These are phyloP conservation scores for Aspergillus ostianus DNA, from an alignment of 495 filamentous ascomycete species.

Conservation along the genomic window DNA sequence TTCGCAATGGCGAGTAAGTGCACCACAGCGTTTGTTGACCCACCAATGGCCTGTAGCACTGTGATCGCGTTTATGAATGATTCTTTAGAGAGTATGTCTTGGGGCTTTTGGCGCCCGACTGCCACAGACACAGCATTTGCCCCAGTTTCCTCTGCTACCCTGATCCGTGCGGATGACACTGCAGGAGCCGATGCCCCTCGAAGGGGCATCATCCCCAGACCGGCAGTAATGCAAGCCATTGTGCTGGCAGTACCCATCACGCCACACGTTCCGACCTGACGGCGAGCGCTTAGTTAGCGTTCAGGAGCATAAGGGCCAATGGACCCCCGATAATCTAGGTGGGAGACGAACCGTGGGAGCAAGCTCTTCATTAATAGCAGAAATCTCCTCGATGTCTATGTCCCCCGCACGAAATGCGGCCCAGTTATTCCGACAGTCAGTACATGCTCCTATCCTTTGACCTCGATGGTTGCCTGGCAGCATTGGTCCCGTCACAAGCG, in stretches of 20 bases:
- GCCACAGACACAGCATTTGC: slow-evolving; percentile 52
- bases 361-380: slow-evolving; percentile 64
- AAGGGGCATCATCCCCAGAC: slow-evolving; percentile 63
- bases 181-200: slow-evolving; percentile 62
- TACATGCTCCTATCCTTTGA: slow-evolving; percentile 61
- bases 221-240: slow-evolving; percentile 65
- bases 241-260: slow-evolving; percentile 71
- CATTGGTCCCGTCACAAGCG: slow-evolving; percentile 66
- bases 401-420: slow-evolving; percentile 58
- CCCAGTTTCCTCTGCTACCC: slow-evolving; percentile 64
- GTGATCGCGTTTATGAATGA: slow-evolving; percentile 68
- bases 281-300: background rate
- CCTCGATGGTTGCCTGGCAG: slow-evolving; percentile 62
- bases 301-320: no score
- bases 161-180: slow-evolving; percentile 60
- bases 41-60: slow-evolving; percentile 67
- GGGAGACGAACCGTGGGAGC: slow-evolving; percentile 61
- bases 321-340: slow-evolving; percentile 24
- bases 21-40: slow-evolving; percentile 66
- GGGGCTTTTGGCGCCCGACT: slow-evolving; percentile 43
- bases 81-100: slow-evolving; percentile 54
- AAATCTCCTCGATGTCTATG: slow-evolving; percentile 66
- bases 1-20: slow-evolving; percentile 65
- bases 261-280: slow-evolving; percentile 62
- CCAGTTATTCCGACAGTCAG: slow-evolving; percentile 68